Conservation (phyloP, 441 rosid species). For the Erysimum pusillum region DNA sequence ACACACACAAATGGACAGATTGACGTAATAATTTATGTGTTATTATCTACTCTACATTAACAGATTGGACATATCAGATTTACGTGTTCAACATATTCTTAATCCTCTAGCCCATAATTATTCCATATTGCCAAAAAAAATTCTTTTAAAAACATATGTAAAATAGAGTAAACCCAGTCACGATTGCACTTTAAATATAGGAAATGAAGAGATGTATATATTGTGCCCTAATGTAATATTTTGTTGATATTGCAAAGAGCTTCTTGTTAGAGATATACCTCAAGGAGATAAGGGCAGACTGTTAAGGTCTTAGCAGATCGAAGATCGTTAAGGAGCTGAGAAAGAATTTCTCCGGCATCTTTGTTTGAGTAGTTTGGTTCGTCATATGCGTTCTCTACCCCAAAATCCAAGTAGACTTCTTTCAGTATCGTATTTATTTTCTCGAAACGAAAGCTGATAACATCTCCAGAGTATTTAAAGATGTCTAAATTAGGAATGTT, state of each 20-base stretch:
- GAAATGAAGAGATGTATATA: too few species aligned
- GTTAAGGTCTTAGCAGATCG: conserved; percentile 42
- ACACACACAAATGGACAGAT: too few species aligned
- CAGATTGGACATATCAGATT: neutral
- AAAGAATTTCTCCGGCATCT: conserved; percentile 30
- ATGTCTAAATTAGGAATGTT: conserved; percentile 42
- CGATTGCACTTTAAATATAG: too few species aligned
- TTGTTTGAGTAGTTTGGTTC: neutral
- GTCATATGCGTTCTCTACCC: conserved; percentile 32
- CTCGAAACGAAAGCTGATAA: conserved; percentile 24
- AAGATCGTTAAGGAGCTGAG: conserved; percentile 41
- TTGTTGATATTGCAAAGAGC: neutral
- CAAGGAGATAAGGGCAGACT: conserved; percentile 53
- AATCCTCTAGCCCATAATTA: too few species aligned
- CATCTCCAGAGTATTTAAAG: conserved; percentile 50
- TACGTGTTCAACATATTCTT: too few species aligned
- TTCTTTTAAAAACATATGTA: neutral
- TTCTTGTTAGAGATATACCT: conserved; percentile 45
- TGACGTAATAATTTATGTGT: neutral
- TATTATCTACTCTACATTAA: neutral
- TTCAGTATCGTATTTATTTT: neutral
- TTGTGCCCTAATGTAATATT: too few species aligned
- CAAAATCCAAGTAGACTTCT: conserved; percentile 54
- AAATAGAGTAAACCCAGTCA: too few species aligned
- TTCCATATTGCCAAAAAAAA: too few species aligned